Conservation (phyloP, 371 early-diverging fungal genomes). For the Zancudomyces culisetae region DNA sequence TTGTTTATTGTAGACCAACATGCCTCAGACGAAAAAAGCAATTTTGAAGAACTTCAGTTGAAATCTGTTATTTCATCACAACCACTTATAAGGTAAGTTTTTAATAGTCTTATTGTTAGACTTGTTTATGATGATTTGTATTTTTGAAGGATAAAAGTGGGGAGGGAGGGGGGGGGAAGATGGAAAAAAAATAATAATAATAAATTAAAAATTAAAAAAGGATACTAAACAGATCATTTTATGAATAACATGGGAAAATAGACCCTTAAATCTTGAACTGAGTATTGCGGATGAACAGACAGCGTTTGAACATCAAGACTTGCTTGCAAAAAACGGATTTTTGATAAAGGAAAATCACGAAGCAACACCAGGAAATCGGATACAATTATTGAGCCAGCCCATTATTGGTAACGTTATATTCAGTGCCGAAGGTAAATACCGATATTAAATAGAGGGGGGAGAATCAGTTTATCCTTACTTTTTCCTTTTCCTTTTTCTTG, state of each 20-base stretch:
- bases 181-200: too few relatives aligned
- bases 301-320: constrained; percentile 50
- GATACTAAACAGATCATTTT: too few relatives aligned
- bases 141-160: too few relatives aligned
- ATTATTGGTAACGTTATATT: constrained; percentile 39
- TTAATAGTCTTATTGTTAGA: too few relatives aligned
- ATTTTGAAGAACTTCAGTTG: constrained; percentile 66
- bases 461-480: too few relatives aligned
- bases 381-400: constrained; percentile 43
- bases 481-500: too few relatives aligned
- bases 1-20: constrained; percentile 96
- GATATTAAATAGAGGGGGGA: constrained; percentile 23
- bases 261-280: constrained; percentile 40
- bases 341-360: constrained; percentile 36
- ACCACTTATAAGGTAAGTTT: constrained; percentile 28
- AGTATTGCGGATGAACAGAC: constrained; percentile 59
- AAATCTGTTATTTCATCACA: constrained; percentile 47
- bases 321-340: constrained; percentile 63
- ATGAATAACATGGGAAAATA: too few relatives aligned
- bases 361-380: constrained; percentile 35
- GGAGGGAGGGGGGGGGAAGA: too few relatives aligned
- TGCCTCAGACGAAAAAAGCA: constrained; percentile 95
- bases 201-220: too few relatives aligned
- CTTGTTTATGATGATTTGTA: too few relatives aligned
- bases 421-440: constrained; percentile 45